phyloP scores from a whole-genome alignment of 768 basidiomycete genomes.

The Auriscalpium orientale region DNA sequence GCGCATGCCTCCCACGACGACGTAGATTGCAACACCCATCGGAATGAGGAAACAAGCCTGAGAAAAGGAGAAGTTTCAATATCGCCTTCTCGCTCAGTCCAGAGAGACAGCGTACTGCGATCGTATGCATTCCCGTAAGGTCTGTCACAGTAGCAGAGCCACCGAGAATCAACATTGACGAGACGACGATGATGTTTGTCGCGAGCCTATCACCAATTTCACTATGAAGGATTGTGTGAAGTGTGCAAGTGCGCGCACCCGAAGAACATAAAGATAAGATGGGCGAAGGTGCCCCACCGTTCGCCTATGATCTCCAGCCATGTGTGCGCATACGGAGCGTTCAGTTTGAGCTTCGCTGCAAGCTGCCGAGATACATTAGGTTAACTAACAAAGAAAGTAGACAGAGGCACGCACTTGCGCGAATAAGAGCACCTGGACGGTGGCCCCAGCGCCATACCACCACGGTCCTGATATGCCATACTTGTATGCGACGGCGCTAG shows the following conservation, averaged over 20 bases:
- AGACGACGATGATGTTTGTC: conserved; percentile 82
- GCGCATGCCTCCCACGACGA: conserved; percentile 81
- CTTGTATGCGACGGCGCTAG: conserved; percentile 78
- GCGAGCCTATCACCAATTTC: conserved; percentile 44
- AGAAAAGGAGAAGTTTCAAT: neutral
- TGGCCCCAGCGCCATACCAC: conserved; percentile 91
- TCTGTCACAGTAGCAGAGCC: conserved; percentile 83
- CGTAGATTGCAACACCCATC: conserved; percentile 81
- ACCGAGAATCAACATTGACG: conserved; percentile 73
- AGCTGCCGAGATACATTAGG: conserved; percentile 34
- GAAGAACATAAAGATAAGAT: conserved; percentile 84
- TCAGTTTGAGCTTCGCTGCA: conserved; percentile 85
- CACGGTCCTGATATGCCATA: conserved; percentile 82
- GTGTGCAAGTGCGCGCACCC: conserved; percentile 32
- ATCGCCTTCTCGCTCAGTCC: too few relatives aligned
- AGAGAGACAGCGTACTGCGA: conserved; percentile 43
- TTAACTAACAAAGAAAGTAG: neutral
- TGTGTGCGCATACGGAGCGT: conserved; percentile 83
- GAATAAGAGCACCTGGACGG: conserved; percentile 85
- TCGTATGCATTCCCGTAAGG: conserved; percentile 84
- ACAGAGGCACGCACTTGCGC: conserved; percentile 44
- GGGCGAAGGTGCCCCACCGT: conserved; percentile 76
- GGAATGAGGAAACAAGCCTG: conserved; percentile 88
- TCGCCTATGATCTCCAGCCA: conserved; percentile 82
- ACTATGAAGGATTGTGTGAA: neutral